These are phyloP conservation scores for Fraxinus albicans DNA, from an alignment of 305 asterid species.

Conservation along the genomic window DNA sequence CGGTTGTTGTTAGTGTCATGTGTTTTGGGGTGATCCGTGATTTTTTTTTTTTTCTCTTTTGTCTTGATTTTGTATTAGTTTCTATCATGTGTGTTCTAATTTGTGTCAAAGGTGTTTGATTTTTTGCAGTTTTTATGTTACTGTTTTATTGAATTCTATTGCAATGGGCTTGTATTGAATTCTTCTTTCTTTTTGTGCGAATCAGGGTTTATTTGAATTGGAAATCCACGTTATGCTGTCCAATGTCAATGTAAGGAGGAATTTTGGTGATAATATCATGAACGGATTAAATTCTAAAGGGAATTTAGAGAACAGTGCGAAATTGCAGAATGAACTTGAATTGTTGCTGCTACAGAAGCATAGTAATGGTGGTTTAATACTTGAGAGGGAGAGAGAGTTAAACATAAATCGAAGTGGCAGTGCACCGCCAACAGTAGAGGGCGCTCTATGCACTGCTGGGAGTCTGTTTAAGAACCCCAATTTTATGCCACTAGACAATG, in stretches of 20 bases:
- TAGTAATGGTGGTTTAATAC: slow-evolving; percentile 35
- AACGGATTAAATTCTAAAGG: slow-evolving; percentile 49
- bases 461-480: slow-evolving; percentile 47
- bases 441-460: slow-evolving; percentile 59
- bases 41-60: not conserved
- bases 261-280: slow-evolving; percentile 26
- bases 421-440: slow-evolving; percentile 79
- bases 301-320: slow-evolving; percentile 33
- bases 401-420: slow-evolving; percentile 73
- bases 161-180: slow-evolving; percentile 14
- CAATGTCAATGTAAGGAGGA: slow-evolving; percentile 29
- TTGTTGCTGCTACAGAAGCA: slow-evolving; percentile 44
- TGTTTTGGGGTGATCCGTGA: not conserved
- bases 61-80: not conserved
- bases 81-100: not conserved
- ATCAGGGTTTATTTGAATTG: slow-evolving; percentile 19
- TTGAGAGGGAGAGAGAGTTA: slow-evolving; percentile 55
- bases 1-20: slow-evolving; percentile 1
- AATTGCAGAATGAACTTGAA: slow-evolving; percentile 51
- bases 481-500: slow-evolving; percentile 28
- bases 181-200: slow-evolving; percentile 7
- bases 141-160: not conserved
- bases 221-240: slow-evolving; percentile 15
- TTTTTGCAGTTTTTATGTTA: slow-evolving; percentile 3
- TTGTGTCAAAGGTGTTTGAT: slow-evolving; percentile 9